Evolutionary conservation across 306 rosid species (phyloP).

Genomic region (Casuarina cunninghamiana): DNA sequence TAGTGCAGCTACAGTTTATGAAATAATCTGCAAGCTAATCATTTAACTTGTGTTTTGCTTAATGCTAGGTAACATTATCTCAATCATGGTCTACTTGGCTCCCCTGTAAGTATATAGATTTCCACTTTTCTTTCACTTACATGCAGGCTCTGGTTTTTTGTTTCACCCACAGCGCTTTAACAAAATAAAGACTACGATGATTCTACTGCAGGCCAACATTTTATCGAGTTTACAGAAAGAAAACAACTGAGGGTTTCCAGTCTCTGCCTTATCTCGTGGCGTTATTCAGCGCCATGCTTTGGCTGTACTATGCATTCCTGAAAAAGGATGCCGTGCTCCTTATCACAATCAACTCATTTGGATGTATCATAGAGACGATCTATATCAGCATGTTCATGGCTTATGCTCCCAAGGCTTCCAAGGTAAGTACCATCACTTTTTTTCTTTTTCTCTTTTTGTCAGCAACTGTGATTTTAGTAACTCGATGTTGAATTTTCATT

Average conservation of each 20-base stretch:
- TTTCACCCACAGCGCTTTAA: background rate
- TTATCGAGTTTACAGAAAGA: slow-evolving; percentile 63
- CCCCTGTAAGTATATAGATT: slow-evolving; percentile 60
- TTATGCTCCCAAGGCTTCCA: slow-evolving; percentile 53
- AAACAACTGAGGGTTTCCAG: slow-evolving; percentile 79
- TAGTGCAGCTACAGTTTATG: background rate
- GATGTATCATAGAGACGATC: slow-evolving; percentile 54
- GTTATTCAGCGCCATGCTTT: slow-evolving; percentile 73
- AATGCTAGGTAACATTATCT: slow-evolving; percentile 68
- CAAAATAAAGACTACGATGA: background rate
- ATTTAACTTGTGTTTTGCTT: slow-evolving; percentile 9
- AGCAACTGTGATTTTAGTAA: background rate
- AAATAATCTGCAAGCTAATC: background rate
- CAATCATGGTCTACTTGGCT: slow-evolving; percentile 86
- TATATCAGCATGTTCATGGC: slow-evolving; percentile 57
- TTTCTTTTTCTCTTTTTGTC: background rate
- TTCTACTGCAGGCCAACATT: slow-evolving; percentile 64
- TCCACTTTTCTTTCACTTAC: background rate
- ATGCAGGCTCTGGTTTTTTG: background rate
- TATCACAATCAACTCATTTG: slow-evolving; percentile 82
- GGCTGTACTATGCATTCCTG: slow-evolving; percentile 69
- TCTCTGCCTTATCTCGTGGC: slow-evolving; percentile 84
- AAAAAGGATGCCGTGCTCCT: slow-evolving; percentile 64
- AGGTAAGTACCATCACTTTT: slow-evolving; percentile 34
- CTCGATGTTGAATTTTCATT: background rate